Evolutionary conservation across 768 basidiomycete species (phyloP), one percentile per base, ranked within the genome.

Genomic region (Nevesoporus exiguus): DNA sequence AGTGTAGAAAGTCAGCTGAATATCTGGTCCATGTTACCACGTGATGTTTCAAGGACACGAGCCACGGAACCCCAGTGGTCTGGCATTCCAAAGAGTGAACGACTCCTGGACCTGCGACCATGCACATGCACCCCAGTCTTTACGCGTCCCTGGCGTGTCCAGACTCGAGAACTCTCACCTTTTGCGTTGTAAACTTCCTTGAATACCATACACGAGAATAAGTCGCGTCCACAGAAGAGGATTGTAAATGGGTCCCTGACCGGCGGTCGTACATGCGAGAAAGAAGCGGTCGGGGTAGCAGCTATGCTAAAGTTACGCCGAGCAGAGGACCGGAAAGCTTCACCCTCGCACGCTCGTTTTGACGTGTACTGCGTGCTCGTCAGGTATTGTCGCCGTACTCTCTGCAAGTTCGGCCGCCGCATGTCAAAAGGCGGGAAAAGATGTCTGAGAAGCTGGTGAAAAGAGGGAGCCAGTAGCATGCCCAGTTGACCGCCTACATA

Each of bases 141-240:
- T 22, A 40, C 42, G 54, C 31, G 31, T 51, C 47, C 24, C 11
- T 17, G 34, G 41, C 25, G 42, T n/a, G 47, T 29, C 5, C 31
- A 11, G 2, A 24, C 33, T n/a, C 6, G 9, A 53, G 43, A 49
- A 25, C 9, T 5, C 56, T 60, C 51, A 88, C 93, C 91, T 71
- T 67, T 67, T 6, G 88, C 86, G 15, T 71, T 63, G 52, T 87
- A 72, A 2, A 96, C 69, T 51, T 85, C 76, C 48, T 79, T 70
- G 46, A 97, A 77, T 3, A 92, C 83, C 7, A 74, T 70, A 64
- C 87, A 88, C 2, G 93, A 96, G 69, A 96, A 96, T 62, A 85
- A 81, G 67, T 95, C 93, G 17, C 91, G 87, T 47, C 94, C 94
- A 66, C 92, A 81, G 69, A 92, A 96, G 7, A 97, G 77, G 39